Base-by-base conservation (phyloP, 306 rosid species). In the Castanea sativa region DNA sequence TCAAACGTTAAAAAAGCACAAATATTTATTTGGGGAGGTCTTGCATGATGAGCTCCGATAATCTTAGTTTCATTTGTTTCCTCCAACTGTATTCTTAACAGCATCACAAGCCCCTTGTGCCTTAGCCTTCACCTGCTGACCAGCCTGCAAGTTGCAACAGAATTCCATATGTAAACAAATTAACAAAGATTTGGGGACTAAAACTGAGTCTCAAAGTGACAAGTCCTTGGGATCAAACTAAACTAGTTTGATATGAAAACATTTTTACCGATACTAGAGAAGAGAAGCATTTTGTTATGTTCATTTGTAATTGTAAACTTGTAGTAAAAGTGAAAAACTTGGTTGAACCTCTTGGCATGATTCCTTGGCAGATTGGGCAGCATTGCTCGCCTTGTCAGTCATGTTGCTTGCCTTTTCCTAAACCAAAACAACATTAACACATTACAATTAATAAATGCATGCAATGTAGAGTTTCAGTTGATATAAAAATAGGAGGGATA, bases 391-490 rank as follows among this genome's bases (percentile, higher is more conserved):
- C 25, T 63, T 35, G 38, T 81, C 87, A 83, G 76, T 82, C 78
- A 85, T 3, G 75, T 43, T 71, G 76, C 87, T 45, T 64, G 83
- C 83, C 81, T 84, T 86, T 41, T 87, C 91, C 91, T 90, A 63
- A 33, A 59, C 67, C 55, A 83, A 21, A 65, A 29, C 45, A 69
- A 15, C 55, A 56, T 61, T 38, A 30, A 55, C 25, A 29, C 43
- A 67, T 29, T 43, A 65, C 21, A 63, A 79, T 25, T 25, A 25
- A 8, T 38, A 38, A 38, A 38, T 67, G 51, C 9, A 67, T 10
- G 69, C 15, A 38, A 38, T 38, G 11, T 38, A 38, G 45, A 38
- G 45, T 38, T 7, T 38, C 45, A 38, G 45, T 38, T 38, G 11
- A 7, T 38, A 38, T 61, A 11, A 72, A 20, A 1, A 38, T 15